phyloP scores from a whole-genome alignment of 208 protist genomes.

The Crithidia sp. region DNA sequence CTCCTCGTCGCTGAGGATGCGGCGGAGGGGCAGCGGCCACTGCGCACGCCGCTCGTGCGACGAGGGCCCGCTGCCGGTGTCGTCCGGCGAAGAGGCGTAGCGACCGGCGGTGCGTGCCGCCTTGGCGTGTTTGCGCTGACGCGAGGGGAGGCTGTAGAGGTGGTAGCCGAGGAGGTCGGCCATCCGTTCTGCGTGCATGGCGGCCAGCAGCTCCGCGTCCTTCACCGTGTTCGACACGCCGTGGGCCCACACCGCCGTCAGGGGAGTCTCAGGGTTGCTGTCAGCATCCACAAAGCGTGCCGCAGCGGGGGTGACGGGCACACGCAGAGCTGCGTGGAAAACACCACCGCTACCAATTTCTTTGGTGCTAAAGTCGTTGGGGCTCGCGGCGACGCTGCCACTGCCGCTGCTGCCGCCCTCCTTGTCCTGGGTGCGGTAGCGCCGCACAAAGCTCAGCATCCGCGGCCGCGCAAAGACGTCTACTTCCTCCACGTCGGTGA shows the following conservation, averaged over 20 bases:
- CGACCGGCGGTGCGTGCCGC: slow-evolving; percentile 74
- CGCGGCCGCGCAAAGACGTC: slow-evolving; percentile 72
- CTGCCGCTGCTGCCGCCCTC: background rate
- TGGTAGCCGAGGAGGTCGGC: slow-evolving; percentile 88
- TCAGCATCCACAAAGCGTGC: background rate
- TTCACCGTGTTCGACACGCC: slow-evolving; percentile 72
- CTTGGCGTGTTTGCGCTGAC: slow-evolving; percentile 85
- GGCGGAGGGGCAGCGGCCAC: slow-evolving; percentile 75
- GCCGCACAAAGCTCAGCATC: slow-evolving; percentile 84
- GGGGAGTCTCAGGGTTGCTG: background rate
- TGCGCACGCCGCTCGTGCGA: slow-evolving; percentile 11
- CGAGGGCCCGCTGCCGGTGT: slow-evolving; percentile 27
- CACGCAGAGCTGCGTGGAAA: slow-evolving; percentile 29
- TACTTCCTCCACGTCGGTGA: slow-evolving; percentile 34
- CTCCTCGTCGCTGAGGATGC: slow-evolving; percentile 62
- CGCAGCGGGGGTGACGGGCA: slow-evolving; percentile 15
- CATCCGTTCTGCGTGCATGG: slow-evolving; percentile 88
- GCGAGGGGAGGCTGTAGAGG: slow-evolving; percentile 86
- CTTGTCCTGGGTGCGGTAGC: slow-evolving; percentile 44
- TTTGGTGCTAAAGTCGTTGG: slow-evolving; percentile 17
- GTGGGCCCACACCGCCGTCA: slow-evolving; percentile 73
- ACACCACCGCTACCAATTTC: slow-evolving; percentile 17
- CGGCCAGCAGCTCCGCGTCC: slow-evolving; percentile 78
- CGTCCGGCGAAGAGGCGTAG: slow-evolving; percentile 75
- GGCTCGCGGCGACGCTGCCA: background rate